Evolutionary conservation across 2,329 filamentous ascomycete genomes (phyloP).

Genomic region (Xylariomycetidae sp.): DNA sequence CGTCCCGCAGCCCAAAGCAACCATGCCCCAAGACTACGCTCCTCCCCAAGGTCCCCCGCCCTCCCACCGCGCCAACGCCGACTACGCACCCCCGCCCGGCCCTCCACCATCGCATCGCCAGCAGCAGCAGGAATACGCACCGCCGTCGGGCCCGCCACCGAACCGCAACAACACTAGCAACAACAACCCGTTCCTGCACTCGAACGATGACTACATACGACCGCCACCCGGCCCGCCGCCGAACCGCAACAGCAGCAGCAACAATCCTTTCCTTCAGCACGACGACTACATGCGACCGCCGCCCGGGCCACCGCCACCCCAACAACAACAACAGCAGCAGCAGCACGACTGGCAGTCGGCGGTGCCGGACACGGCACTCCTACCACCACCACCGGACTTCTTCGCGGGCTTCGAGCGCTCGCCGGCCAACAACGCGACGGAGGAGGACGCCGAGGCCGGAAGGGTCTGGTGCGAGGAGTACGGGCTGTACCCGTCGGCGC

Average conservation of each 20-base stretch:
- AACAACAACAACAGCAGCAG: constrained; percentile 9
- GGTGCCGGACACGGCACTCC: constrained; percentile 65
- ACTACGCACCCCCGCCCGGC: constrained; percentile 21
- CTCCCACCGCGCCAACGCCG: constrained; percentile 3
- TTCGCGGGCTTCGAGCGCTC: constrained; percentile 58
- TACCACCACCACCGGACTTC: constrained; percentile 67
- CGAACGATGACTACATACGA: background rate
- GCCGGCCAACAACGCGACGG: constrained; percentile 62
- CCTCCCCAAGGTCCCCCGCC: constrained; percentile 21
- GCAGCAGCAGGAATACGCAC: constrained; percentile 20
- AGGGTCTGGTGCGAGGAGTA: constrained; percentile 59
- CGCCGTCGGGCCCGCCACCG: constrained; percentile 32
- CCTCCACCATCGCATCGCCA: constrained; percentile 28
- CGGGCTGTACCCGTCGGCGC: constrained; percentile 49
- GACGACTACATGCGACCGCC: constrained; percentile 29
- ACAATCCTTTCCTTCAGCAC: too few relatives aligned
- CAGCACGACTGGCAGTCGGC: constrained; percentile 65
- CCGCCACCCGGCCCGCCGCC: too few relatives aligned
- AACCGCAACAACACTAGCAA: constrained; percentile 20
- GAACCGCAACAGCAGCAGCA: background rate
- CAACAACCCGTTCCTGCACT: background rate
- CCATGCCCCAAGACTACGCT: constrained; percentile 18
- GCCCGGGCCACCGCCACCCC: constrained; percentile 27
- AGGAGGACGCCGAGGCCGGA: constrained; percentile 57
- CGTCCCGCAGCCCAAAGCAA: constrained; percentile 9